These are phyloP conservation scores for Uronychia setigera DNA, from an alignment of 73 alveolate species.

Conservation along the genomic window DNA sequence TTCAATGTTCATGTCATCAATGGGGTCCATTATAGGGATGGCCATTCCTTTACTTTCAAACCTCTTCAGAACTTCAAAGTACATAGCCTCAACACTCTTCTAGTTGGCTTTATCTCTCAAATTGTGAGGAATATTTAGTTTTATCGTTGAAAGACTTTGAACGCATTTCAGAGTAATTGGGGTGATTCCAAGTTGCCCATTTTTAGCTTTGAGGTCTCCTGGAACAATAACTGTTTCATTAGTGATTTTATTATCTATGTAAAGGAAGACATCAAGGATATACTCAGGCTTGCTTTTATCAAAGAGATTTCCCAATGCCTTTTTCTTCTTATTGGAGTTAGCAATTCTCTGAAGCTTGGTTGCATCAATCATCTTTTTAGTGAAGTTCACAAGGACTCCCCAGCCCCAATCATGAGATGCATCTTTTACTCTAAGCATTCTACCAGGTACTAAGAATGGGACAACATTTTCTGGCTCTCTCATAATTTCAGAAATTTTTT, in stretches of 20 bases:
- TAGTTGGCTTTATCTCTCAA: conserved; percentile 40
- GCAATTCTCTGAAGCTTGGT: not conserved
- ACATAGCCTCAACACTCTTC: conserved; percentile 57
- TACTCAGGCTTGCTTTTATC: conserved; percentile 21
- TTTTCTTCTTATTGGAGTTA: conserved; percentile 46
- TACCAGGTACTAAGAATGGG: conserved; percentile 91
- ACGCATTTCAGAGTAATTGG: conserved; percentile 66
- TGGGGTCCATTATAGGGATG: conserved; percentile 63
- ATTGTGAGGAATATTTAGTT: conserved; percentile 56
- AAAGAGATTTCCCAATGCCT: conserved; percentile 10
- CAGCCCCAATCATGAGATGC: conserved; percentile 91
- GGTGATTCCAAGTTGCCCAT: conserved; percentile 60
- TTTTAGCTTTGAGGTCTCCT: conserved; percentile 34
- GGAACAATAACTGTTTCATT: conserved; percentile 47
- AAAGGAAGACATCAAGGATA: conserved; percentile 58
- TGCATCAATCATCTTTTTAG: conserved; percentile 66
- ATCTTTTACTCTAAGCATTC: conserved; percentile 82
- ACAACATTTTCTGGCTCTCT: conserved; percentile 82
- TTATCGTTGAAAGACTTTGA: conserved; percentile 32
- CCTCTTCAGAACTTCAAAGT: conserved; percentile 63
- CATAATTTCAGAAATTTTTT: conserved; percentile 74
- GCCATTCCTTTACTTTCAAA: conserved; percentile 30
- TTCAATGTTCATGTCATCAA: conserved; percentile 95
- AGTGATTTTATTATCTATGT: conserved; percentile 48
- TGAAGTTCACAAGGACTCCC: conserved; percentile 82